Base-by-base conservation (phyloP, 1,284 basidiomycete species). In the Cryptococcus jaspeensis region DNA sequence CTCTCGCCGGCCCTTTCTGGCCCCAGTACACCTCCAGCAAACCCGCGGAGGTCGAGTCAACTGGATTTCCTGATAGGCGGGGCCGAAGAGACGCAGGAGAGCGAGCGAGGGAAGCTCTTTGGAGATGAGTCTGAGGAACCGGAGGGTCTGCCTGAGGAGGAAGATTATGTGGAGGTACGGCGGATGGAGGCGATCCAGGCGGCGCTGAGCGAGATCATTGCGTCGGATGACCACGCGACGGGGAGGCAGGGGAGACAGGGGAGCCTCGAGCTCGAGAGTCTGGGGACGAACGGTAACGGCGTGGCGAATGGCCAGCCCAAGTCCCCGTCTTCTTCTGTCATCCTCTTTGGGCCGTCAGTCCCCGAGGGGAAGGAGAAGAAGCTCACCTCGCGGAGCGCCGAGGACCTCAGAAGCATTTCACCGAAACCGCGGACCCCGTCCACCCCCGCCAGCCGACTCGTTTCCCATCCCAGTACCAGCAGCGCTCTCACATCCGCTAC, bases 171-270 rank as follows among this genome's bases (percentile, higher is more conserved):
- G 52, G 86, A 90, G 70, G 79, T 81, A 11, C 82, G 87, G 62
- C 82, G 90, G 37, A 94, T 96, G 84, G 90, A 92, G 63, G 92
- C 92, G 3, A 92, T 97, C 22, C 92, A 94, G 68, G 90, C 91
- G 4, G 94, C 94, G 1, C 80, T 98, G 58, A 93, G 89, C 16
- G 90, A 92, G 70, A 96, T 98, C 72, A 94, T 97, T 66, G 89
- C 90, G 2, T 80, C 87, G 32, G 91, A 94, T 41, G 28, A 32
- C 28, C 69, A 83, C 84, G 59, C 81, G 81, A 58, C 78, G 1
- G 47, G 61, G 16, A 58, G 81, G 49, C 45, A 52, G 18, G 53
- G 39, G 20, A 22, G 23, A 23, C 25, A 45, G n/a, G 18, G 16
- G 35, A 50, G 44, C 23, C 3, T 22, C 22, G 32, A 35, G 32